Conservation (phyloP, 805 yeast genomes). For the Candida chilensis region DNA sequence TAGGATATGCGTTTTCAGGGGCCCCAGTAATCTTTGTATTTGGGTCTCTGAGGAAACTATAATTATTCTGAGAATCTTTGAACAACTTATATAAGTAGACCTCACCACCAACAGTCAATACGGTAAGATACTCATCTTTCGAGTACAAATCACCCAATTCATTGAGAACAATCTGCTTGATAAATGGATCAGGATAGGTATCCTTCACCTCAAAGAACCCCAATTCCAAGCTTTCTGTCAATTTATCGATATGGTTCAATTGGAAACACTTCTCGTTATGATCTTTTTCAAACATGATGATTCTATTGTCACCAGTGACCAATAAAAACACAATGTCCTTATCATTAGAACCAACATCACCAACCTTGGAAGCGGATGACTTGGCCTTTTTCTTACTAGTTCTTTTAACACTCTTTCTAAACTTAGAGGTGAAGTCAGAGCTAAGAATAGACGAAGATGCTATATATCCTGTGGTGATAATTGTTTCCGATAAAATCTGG, state of each 20-base stretch:
- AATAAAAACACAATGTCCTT: conserved; percentile 44
- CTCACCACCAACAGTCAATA: conserved; percentile 79
- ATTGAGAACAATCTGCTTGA: conserved; percentile 57
- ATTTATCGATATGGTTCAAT: conserved; percentile 36
- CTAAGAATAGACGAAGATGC: no score
- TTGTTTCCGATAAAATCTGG: conserved; percentile 32
- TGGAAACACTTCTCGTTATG: conserved; percentile 46
- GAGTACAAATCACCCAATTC: conserved; percentile 50
- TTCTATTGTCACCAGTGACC: conserved; percentile 70
- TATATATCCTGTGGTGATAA: conserved; percentile 64
- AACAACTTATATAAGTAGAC: conserved; percentile 55
- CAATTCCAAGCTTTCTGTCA: conserved; percentile 31
- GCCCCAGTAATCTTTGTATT: conserved; percentile 57
- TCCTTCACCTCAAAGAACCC: conserved; percentile 41
- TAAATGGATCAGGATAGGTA: conserved; percentile 60
- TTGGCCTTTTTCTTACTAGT: no score
- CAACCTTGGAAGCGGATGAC: no score
- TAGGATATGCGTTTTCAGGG: conserved; percentile 66
- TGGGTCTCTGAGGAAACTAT: no score
- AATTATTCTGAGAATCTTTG: no score
- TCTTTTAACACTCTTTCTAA: no score
- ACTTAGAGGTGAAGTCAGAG: no score
- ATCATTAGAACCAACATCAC: no score
- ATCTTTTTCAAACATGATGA: conserved; percentile 52
- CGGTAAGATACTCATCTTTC: conserved; percentile 56